Base-by-base conservation (phyloP, 768 basidiomycete species). In the Termitomyces sp. region DNA sequence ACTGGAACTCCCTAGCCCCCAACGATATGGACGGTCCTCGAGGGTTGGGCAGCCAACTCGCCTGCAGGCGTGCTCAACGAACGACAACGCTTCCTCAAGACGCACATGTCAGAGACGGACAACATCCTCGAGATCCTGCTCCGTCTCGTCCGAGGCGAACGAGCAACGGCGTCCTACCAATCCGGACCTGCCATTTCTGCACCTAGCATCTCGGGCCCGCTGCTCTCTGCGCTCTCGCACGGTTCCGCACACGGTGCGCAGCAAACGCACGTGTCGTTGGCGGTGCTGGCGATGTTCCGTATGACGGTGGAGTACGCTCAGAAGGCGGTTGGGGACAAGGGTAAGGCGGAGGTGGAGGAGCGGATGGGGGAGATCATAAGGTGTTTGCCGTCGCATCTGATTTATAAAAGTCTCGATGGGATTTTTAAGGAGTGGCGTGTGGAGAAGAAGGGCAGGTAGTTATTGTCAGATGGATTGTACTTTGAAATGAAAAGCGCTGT, bases 201-300 rank as follows among this genome's bases (percentile, higher is more conserved):
- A 2, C 85, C 87, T 8, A 76, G 68, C 60, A 73, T 88, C 38
- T 82, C 85, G 49, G 90, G 90, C 4, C 87, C 88, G 14, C 78
- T 90, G 49, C 75, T 89, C 11, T 75, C 85, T 44, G 90, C 89
- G 35, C 76, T 92, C 48, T 75, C 83, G 5, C 84, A 82, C n/a
- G 84, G 85, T 41, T 90, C 92, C 4, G 83, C 90, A 12, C 92
- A 94, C 65, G 87, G 86, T 19, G 78, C 84, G 40, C 92, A 95
- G 65, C 96, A 99, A 74, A 98, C 95, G 1, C 95, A 95, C 62
- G 90, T 96, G 23, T 92, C 92, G 9, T 82, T 98, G 32, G 95
- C 95, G 9, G 90, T 98, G 11, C 77, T 98, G 50, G 93, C 95
- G 14, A 83, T 98, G 71, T 94, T 93, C 75, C 81, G 90, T 25